Base-by-base conservation (phyloP, 805 yeast genomes). In the Ogataea trehalophila region DNA sequence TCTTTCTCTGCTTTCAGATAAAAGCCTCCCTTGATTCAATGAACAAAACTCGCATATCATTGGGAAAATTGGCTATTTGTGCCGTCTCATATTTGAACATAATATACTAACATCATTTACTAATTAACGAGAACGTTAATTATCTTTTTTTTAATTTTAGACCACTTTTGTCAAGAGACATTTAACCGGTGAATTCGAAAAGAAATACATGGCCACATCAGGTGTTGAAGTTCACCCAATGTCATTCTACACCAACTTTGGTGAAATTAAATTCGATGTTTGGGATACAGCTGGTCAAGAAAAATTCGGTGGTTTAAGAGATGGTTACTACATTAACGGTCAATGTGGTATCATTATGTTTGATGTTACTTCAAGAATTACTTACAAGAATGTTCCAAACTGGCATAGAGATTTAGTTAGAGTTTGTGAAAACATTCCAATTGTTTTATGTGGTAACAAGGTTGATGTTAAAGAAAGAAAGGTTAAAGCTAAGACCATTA, bases 271-370 rank as follows among this genome's bases (percentile, higher is more conserved):
- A 74, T 94, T 94, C 74, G 97, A 94, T 71, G 97, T 94, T 65
- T 94, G 99, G 99, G 99, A 94, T 74, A 94, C 99, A 47, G 99
- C 99, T 50, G 99, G 99, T 57, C 99, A 94, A 80, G 99, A 94
- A 77, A 94, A 94, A 77, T 94, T 94, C 63, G 99, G 99, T 74
- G 99, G 99, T 64, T 80, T 94, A 68, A 91, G 99, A 81, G 99
- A 94, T 69, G 99, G 99, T 70, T 94, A 94, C 80, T 94, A 94
- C 77, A 94, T 94, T 73, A 92, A 94, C 72, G 99, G 99, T 69
- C 97, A 94, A 77, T 94, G 99, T 81, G 99, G 98, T 77, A 94
- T 94, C 78, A 94, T 94, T 73, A 94, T 94, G 99, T 94, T 94
- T 71, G 99, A 94, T 75, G 99, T 94, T 56, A 94, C 99, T 55